phyloP scores from a whole-genome alignment of 257 asterid genomes.

The Solanum infundibuliforme region DNA sequence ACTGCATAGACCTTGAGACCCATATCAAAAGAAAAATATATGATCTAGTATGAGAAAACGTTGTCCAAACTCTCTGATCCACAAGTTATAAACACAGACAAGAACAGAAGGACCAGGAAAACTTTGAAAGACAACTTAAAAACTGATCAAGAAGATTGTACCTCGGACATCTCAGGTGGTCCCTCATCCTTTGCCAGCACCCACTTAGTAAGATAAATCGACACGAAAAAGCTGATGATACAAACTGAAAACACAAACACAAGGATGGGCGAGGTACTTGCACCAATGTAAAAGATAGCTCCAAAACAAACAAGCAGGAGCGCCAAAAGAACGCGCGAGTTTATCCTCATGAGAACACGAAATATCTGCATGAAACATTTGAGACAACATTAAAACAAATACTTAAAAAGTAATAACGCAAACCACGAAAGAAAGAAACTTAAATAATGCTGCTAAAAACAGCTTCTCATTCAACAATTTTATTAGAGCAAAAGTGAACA shows the following conservation, averaged over 20 bases:
- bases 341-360: conserved; percentile 74
- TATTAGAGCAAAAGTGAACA: not conserved
- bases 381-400: not conserved
- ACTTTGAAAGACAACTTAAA: not conserved
- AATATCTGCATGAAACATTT: conserved; percentile 51
- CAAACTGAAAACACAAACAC: conserved; percentile 91
- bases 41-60: not conserved
- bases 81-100: not conserved
- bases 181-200: conserved; percentile 96
- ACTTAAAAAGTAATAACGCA: not conserved
- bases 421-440: not conserved
- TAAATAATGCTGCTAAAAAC: not conserved
- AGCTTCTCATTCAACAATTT: not conserved
- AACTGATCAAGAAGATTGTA: conserved; percentile 19
- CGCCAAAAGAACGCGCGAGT: conserved; percentile 64
- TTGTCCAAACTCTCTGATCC: not conserved
- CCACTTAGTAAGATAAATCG: conserved; percentile 87
- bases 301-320: conserved; percentile 64
- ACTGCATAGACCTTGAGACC: not conserved
- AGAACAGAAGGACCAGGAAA: not conserved
- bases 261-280: conserved; percentile 77
- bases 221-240: conserved; percentile 61
- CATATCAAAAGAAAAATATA: not conserved
- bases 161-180: conserved; percentile 98
- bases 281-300: conserved; percentile 77